Conservation (phyloP, 2,329 filamentous ascomycete genomes). For the Lasiodiplodia theobromae region DNA sequence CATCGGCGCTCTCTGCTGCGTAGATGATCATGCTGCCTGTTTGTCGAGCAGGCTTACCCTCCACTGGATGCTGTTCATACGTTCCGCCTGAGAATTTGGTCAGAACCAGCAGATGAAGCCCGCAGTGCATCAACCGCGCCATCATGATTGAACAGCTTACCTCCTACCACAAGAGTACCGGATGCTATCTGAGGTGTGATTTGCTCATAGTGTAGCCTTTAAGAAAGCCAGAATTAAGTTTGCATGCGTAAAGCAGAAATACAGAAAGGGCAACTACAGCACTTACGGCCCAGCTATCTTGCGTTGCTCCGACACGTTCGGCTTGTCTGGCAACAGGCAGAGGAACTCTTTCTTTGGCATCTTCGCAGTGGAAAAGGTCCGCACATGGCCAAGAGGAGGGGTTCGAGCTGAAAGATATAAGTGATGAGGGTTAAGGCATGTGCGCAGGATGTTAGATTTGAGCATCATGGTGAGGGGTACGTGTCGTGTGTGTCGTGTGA, state of each 20-base stretch:
- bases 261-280: not conserved
- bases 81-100: not conserved
- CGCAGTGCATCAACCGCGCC: not conserved
- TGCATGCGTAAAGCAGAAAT: not conserved
- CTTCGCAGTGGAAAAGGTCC: not conserved
- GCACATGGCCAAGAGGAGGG: not conserved
- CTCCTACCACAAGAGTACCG: not conserved
- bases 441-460: not conserved
- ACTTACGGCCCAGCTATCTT: not conserved
- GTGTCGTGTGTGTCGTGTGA: not conserved
- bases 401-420: not conserved
- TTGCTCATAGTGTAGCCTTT: not conserved
- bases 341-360: slow-evolving; percentile 1
- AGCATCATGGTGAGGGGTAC: not conserved
- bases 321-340: not conserved
- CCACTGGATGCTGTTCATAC: not conserved
- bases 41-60: not conserved
- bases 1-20: not conserved
- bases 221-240: not conserved
- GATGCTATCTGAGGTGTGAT: not conserved
- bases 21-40: not conserved
- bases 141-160: not conserved
- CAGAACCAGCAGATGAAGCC: not conserved
- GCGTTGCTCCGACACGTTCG: not conserved
- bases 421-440: not conserved